Evolutionary conservation across 2,329 filamentous ascomycete genomes (phyloP), one percentile per base, ranked within the genome.

Genomic region (Monilinia fructigena): DNA sequence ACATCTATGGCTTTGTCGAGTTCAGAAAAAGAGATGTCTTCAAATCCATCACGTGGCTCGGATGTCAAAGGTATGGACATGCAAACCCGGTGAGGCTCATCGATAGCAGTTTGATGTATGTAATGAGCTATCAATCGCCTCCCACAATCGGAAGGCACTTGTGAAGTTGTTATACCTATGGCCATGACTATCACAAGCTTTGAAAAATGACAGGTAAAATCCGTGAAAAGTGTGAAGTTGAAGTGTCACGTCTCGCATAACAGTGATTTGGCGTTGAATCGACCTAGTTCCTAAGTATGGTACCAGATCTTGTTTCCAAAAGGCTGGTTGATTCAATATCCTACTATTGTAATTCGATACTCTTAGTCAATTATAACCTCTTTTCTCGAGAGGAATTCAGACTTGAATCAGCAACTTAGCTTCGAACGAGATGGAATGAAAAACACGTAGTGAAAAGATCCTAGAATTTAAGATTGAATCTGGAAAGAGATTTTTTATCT

Each of bases 1-100:
- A 55, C 40, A 65, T 72, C 61, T 23, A 72, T 66, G 4, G 70
- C 70, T 45, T 70, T 69, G n/a, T 69, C 69, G n/a, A 72, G 66
- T 42, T 66, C 48, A 47, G 40, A 31, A 40, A 63, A 63, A 26
- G 68, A 59, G 23, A 72, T 68, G 7, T 67, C 40, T 20, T 56
- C 54, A 58, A 67, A 71, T n/a, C 61, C 63, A 59, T 56, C 58
- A 45, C 50, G 50, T 45, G 61, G 61, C 11, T 63, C 38, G 1
- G 26, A 42, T 31, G 50, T 63, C 38, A 63, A 42, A 10, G 61
- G 61, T n/a, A 20, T 55, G 38, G 48, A 63, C 5, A 63, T 63
- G 38, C 61, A 63, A 6, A 63, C 26, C 10, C 61, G 38, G 28
- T 63, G 16, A n/a, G 61, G 61, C 16, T 63, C 61, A 31, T 63